Base-by-base conservation (phyloP, 306 rosid genomes). In the Phaseolus lunatus region DNA sequence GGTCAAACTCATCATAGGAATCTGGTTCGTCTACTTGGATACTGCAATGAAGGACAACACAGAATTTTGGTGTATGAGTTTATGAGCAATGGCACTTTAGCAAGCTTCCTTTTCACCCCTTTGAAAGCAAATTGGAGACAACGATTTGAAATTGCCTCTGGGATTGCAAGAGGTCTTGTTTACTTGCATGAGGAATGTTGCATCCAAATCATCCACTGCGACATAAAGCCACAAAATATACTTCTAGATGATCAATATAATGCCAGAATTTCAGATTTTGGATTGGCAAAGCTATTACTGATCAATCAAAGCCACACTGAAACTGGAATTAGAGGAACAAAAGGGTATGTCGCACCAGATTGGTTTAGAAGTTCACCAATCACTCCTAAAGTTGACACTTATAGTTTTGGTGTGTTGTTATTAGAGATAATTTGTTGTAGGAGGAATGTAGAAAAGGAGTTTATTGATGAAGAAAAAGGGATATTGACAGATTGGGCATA, bases 51-150 rank as follows among this genome's bases (percentile, higher is more conserved):
- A 9, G 77, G 77, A 16, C 31, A 72, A 26, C 76, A 78, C 4
- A 24, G 82, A 61, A 62, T 78, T 59, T 56, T 78, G 44, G 72
- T 70, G 1, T 78, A 78, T 24, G 72, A 78, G 54, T 47, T 70
- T 4, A 78, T 78, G 82, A 78, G 77, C n/a, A 78, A 78, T 70
- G 82, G 82, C 12, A 64, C 80, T 22, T 64, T 64, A 50, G 80
- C 73, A 64, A 76, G 41, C 27, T 76, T 76, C 11, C 41, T 76
- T 76, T 76, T 76, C 73, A 10, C 53, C 3, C 7, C 64, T 20
- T 49, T 16, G 20, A 76, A 64, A 50, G 70, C 77, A 70, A 37
- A 35, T 47, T 78, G 82, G 82, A 29, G 19, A 3, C 65, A 58
- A n/a, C 24, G 82, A 11, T 22, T 45, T 2, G 0, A 72, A 0